phyloP scores from a whole-genome alignment of 495 filamentous ascomycete genomes.

The Neurospora sp. region DNA sequence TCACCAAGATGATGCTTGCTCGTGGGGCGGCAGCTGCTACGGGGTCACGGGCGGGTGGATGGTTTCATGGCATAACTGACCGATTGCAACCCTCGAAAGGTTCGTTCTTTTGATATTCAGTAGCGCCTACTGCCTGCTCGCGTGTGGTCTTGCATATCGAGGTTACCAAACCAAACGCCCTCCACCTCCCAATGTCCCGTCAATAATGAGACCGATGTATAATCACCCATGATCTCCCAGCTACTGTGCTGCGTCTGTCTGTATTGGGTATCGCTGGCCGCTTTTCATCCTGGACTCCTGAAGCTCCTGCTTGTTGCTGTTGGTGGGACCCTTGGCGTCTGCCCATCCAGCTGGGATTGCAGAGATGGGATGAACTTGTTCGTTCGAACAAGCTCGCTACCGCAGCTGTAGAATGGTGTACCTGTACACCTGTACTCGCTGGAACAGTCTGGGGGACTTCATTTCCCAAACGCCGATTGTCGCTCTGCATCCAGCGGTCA shows the following conservation, averaged over 20 bases:
- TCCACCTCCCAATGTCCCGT: background rate
- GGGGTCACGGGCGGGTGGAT: background rate
- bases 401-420: background rate
- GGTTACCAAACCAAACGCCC: background rate
- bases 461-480: background rate
- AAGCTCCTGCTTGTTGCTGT: background rate
- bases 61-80: constrained; percentile 8
- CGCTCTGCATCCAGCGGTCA: background rate
- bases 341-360: background rate
- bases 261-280: constrained; percentile 2
- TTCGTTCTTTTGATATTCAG: background rate
- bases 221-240: constrained; percentile 9
- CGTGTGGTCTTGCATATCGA: background rate
- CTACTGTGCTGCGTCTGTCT: background rate
- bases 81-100: constrained; percentile 3
- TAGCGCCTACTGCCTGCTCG: background rate
- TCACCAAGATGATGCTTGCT: background rate
- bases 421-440: background rate
- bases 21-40: background rate
- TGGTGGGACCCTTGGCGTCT: constrained; percentile 11
- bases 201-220: constrained; percentile 11
- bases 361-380: background rate
- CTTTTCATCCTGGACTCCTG: background rate
- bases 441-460: background rate
- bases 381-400: background rate